phyloP scores from a whole-genome alignment of 495 filamentous ascomycete genomes.

The Cryomyces antarcticus region DNA sequence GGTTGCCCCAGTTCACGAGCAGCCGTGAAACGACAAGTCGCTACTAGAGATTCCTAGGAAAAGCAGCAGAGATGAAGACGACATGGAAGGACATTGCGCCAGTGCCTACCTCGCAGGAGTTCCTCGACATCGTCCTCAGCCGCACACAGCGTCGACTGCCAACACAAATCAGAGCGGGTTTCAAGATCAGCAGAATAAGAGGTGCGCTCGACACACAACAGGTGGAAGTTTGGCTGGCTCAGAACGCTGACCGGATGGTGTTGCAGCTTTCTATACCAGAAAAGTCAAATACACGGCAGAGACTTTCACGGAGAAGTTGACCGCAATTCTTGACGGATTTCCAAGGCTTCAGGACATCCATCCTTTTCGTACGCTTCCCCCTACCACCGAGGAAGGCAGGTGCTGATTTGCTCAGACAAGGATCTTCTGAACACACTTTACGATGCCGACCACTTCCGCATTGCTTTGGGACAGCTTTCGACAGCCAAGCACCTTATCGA shows the following conservation, averaged over 20 bases:
- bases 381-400: conserved; percentile 14
- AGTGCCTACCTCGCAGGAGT: conserved; percentile 85
- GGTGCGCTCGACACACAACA: conserved; percentile 21
- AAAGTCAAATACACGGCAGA: conserved; percentile 99
- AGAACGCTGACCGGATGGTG: conserved; percentile 1
- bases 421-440: conserved; percentile 70
- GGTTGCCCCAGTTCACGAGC: too few relatives aligned
- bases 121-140: conserved; percentile 89
- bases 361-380: conserved; percentile 62
- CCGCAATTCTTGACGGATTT: conserved; percentile 75
- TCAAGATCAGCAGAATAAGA: conserved; percentile 90
- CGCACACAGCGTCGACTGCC: conserved; percentile 86
- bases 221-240: background rate
- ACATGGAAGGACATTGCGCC: conserved; percentile 69
- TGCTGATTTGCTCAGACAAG: conserved; percentile 30
- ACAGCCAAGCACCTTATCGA: conserved; percentile 94
- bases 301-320: conserved; percentile 87
- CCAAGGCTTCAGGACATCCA: conserved; percentile 89
- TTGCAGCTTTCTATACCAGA: conserved; percentile 70
- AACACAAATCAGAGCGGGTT: conserved; percentile 87
- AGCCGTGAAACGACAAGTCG: too few relatives aligned
- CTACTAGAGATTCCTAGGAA: too few relatives aligned
- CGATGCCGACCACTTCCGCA: conserved; percentile 82
- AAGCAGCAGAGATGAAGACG: conserved; percentile 33
- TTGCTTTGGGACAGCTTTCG: conserved; percentile 85